Percentiles rank a stretch among this genome's conserved stretches.
Conservation (phyloP, 139 green algal genomes). For the Coccomyxa sp. region DNA sequence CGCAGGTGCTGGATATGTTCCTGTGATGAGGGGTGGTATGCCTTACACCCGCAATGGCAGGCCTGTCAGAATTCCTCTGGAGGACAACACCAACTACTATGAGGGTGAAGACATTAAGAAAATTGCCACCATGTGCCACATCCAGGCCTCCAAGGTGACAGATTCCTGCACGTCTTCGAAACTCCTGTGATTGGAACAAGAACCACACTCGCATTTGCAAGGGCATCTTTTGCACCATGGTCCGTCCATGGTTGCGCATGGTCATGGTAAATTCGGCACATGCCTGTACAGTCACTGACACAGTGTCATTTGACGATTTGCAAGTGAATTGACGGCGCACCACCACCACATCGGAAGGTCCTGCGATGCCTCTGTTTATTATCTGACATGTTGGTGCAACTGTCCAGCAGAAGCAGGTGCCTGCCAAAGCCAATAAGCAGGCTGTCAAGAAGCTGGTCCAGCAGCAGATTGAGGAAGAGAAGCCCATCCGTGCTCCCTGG, state of each 20-base stretch:
- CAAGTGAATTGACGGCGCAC: background rate
- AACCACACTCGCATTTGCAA: background rate
- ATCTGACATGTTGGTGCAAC: background rate
- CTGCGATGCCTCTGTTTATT: background rate
- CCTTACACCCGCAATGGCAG: background rate
- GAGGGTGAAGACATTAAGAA: background rate
- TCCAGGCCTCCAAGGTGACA: background rate
- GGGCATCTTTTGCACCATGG: background rate
- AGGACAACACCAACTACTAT: background rate
- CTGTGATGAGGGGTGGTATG: background rate
- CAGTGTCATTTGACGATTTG: background rate
- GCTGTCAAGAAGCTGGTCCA: background rate
- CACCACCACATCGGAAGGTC: too few relatives aligned
- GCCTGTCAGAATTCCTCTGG: too few relatives aligned
- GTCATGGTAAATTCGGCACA: background rate
- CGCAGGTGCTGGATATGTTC: background rate
- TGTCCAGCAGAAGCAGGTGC: background rate
- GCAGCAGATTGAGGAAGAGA: background rate
- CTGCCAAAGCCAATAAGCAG: background rate
- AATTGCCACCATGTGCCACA: background rate
- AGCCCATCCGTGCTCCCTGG: background rate
- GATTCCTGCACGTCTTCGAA: background rate
- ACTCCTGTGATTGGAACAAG: background rate
- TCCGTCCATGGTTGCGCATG: background rate
- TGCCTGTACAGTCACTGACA: background rate